Percentiles rank a stretch among this genome's conserved stretches.
Conservation (phyloP, 306 rosid species). For the Vigna trinervia region DNA sequence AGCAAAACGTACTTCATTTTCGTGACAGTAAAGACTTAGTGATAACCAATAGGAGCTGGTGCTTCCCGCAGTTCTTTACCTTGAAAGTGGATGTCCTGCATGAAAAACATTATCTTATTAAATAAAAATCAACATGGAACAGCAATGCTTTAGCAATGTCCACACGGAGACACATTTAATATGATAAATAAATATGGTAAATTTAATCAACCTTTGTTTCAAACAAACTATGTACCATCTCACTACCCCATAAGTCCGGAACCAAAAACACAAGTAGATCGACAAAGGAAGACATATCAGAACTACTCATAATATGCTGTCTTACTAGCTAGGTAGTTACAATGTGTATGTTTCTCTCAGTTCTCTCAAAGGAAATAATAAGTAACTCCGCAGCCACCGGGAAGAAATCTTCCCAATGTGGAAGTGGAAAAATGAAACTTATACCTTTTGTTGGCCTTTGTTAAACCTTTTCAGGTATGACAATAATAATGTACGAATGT, state of each 20-base stretch:
- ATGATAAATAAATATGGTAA: neutral
- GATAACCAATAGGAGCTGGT: conserved; percentile 79
- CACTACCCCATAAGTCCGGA: conserved; percentile 1
- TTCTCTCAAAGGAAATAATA: neutral
- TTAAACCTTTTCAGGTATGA: neutral
- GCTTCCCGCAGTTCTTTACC: conserved; percentile 76
- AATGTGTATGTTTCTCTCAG: neutral
- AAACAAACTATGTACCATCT: conserved; percentile 6
- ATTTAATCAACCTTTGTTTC: neutral
- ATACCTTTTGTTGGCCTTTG: neutral
- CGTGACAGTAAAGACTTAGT: conserved; percentile 39
- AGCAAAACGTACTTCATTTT: conserved; percentile 11
- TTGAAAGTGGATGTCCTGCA: conserved; percentile 77
- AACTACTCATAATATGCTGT: neutral
- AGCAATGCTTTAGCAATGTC: conserved; percentile 28
- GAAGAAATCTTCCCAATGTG: no score
- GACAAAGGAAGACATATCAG: conserved; percentile 16
- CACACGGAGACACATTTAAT: neutral
- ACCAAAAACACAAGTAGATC: conserved; percentile 12
- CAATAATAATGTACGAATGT: neutral
- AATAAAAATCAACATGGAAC: neutral
- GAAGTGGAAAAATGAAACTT: neutral
- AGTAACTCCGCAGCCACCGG: neutral
- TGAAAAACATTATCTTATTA: conserved; percentile 9
- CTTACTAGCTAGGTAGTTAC: neutral